These are phyloP conservation scores for Citrus maxima DNA, from an alignment of 345 rosid genomes.

Conservation along the genomic window DNA sequence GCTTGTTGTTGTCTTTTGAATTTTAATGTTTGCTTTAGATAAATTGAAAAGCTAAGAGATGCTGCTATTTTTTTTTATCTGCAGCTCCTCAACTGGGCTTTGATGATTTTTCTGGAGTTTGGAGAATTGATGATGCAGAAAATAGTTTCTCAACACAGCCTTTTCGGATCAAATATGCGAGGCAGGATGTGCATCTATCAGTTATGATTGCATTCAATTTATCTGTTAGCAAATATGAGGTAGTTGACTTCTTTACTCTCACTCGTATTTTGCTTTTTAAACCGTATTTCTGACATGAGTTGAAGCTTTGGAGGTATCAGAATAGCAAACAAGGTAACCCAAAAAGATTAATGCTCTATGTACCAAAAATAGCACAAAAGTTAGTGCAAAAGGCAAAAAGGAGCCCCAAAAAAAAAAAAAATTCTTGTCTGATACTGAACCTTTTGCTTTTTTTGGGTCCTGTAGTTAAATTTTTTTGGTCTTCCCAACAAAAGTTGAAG, in stretches of 20 bases:
- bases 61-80: not conserved
- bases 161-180: slow-evolving; percentile 40
- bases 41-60: not conserved
- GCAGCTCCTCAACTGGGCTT: slow-evolving; percentile 35
- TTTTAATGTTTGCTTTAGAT: not conserved
- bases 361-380: too few species aligned
- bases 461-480: too few species aligned
- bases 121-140: slow-evolving; percentile 45
- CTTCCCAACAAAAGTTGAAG: not conserved
- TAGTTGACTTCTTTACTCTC: slow-evolving; percentile 2
- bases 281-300: not conserved
- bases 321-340: not conserved
- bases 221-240: slow-evolving; percentile 25
- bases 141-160: slow-evolving; percentile 46
- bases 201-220: slow-evolving; percentile 39
- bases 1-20: not conserved
- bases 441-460: too few species aligned
- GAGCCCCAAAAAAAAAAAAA: too few species aligned
- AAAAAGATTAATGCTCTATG: too few species aligned
- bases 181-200: slow-evolving; percentile 43
- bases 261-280: not conserved
- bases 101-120: slow-evolving; percentile 32
- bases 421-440: too few species aligned
- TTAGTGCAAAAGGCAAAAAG: too few species aligned
- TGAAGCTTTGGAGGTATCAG: slow-evolving; percentile 6